Percentiles rank a stretch among this genome's conserved stretches.
These are phyloP conservation scores for Elymus sibiricus DNA, from an alignment of 176 grass and related monocot species.

Conservation along the genomic window DNA sequence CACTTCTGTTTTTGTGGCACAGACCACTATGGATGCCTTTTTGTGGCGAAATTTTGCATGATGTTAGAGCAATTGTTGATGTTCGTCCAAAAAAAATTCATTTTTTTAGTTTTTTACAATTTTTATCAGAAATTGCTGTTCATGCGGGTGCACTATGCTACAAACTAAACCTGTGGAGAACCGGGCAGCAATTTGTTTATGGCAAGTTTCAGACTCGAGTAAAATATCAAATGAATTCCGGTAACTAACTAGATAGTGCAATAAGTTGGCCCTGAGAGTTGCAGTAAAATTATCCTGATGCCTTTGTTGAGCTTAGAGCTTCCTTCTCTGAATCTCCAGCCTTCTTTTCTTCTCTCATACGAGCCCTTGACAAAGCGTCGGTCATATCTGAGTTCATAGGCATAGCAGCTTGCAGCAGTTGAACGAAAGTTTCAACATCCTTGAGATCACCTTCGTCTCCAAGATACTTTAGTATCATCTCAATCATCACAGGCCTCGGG, in stretches of 20 bases:
- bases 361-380: constrained; percentile 49
- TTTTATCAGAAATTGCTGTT: background rate
- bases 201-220: background rate
- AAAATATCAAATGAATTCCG: background rate
- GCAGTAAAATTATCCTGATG: background rate
- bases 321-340: constrained; percentile 29
- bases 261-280: background rate
- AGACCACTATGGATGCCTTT: no score
- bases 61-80: no score
- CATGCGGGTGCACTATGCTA: no score
- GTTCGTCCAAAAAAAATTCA: no score
- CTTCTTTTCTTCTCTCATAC: constrained; percentile 45
- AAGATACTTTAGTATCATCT: constrained; percentile 60
- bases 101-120: no score
- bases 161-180: background rate
- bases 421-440: constrained; percentile 62
- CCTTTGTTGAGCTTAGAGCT: constrained; percentile 20
- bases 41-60: no score
- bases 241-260: background rate
- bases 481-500: constrained; percentile 44
- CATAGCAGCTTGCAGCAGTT: constrained; percentile 58
- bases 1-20: no score
- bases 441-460: constrained; percentile 44
- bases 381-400: constrained; percentile 56
- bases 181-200: background rate